These are phyloP conservation scores for Pseudogymnoascus sp. DNA, from an alignment of 2,329 filamentous ascomycete genomes.

Conservation along the genomic window DNA sequence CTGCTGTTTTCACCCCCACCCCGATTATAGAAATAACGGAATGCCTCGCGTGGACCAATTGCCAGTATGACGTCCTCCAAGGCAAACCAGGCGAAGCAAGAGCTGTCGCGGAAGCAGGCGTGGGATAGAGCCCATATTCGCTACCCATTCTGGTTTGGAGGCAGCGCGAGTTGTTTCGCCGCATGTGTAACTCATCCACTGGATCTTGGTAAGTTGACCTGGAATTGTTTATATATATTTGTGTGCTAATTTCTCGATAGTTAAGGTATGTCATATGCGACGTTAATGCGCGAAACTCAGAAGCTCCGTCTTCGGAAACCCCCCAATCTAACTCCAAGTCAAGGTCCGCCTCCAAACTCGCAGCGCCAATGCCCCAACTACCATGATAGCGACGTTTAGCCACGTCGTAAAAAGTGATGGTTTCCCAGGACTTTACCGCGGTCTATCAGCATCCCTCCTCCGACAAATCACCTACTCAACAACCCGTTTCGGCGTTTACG, in stretches of 20 bases:
- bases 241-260: constrained; percentile 19
- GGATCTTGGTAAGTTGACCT: constrained; percentile 67
- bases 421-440: constrained; percentile 75
- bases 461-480: constrained; percentile 96
- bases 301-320: constrained; percentile 20
- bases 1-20: background rate
- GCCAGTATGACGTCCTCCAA: constrained; percentile 22
- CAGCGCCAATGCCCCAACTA: constrained; percentile 64
- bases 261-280: constrained; percentile 13
- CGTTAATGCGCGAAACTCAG: constrained; percentile 11
- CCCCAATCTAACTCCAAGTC: constrained; percentile 8
- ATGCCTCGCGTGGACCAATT: constrained; percentile 20
- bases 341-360: constrained; percentile 87
- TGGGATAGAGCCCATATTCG: constrained; percentile 27
- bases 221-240: background rate
- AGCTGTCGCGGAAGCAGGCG: constrained; percentile 19
- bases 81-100: constrained; percentile 17
- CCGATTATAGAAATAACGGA: constrained; percentile 17
- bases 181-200: constrained; percentile 89
- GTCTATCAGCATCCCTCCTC: constrained; percentile 85
- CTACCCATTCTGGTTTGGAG: constrained; percentile 95
- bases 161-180: constrained; percentile 86
- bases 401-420: constrained; percentile 75
- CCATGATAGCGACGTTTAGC: constrained; percentile 78
- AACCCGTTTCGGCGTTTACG: constrained; percentile 93